Evolutionary conservation across 179 eudicot genomes (phyloP).

Genomic region (Corrigiola litoralis): DNA sequence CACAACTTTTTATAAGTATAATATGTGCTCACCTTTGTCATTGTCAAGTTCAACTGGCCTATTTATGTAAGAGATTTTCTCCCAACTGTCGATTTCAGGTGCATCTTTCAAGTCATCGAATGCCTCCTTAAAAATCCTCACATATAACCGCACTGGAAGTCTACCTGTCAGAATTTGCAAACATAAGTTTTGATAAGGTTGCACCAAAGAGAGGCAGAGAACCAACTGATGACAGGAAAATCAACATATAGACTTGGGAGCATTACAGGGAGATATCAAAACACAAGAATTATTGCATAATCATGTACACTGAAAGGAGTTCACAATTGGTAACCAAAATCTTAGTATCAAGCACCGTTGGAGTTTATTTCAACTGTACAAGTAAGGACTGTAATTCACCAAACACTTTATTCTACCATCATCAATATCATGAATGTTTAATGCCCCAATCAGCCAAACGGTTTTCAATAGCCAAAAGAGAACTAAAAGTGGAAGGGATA

Average conservation of each 20-base stretch:
- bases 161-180: conserved; percentile 51
- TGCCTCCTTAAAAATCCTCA: conserved; percentile 42
- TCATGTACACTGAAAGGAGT: neutral
- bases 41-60: conserved; percentile 65
- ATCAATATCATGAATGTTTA: too few species aligned
- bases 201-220: neutral
- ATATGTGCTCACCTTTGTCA: conserved; percentile 46
- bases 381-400: neutral
- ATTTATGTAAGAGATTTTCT: conserved; percentile 70
- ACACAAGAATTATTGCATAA: neutral
- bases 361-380: neutral
- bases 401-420: too few species aligned
- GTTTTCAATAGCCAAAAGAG: too few species aligned
- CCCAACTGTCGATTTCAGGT: conserved; percentile 77
- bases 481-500: too few species aligned
- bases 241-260: neutral
- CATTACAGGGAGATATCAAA: neutral
- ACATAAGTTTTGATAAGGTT: neutral
- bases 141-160: conserved; percentile 86
- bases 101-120: conserved; percentile 72
- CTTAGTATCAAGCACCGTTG: neutral
- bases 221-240: neutral
- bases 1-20: neutral
- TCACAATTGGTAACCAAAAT: neutral
- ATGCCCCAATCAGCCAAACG: too few species aligned